Evolutionary conservation across 352 stramenopile genomes (phyloP), one percentile per base, ranked within the genome.

Genomic region (Phytophthora boehmeriae): DNA sequence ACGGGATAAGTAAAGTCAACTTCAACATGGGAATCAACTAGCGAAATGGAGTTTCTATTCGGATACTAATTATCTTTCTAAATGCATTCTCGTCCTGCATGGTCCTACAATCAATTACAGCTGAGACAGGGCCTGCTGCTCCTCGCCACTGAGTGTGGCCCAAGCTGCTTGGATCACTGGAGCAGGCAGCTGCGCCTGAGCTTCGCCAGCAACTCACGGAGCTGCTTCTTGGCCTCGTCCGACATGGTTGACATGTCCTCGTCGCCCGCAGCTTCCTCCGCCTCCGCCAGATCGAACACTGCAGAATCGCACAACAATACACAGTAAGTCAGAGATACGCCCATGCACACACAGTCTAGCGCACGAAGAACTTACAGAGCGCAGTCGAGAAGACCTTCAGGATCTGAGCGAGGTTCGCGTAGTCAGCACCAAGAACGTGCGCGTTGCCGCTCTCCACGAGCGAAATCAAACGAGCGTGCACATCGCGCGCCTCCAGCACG

Each of bases 311-410:
- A 56, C 41, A 65, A 41, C 20, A 59, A 22, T 4, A 48, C n/a
- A 64, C 30, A n/a, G n/a, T n/a, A 64, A n/a, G 8, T n/a, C 25
- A 54, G 38, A 75, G 55, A 78, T 47, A 58, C 34, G 55, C 42
- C 27, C 23, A 8, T 50, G 11, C 5, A 28, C 13, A n/a, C 38
- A 47, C 16, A n/a, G 27, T 59, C 5, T 20, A 68, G 42, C 25
- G 69, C 13, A 45, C 5, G 11, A 59, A 49, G 22, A 47, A 88
- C 78, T 63, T 90, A 92, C 83, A 19, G 41, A 91, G 45, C 58
- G 90, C 86, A 49, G 75, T 79, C 3, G 86, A 83, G 35, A 95
- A 92, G 30, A 88, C 75, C 66, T 93, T 90, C 22, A 95, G 59
- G 35, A 95, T 81, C 20, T 74, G 51, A 22, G 75, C 47, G 23